phyloP scores from a whole-genome alignment of 768 basidiomycete genomes.

The Termitomyces sp. region DNA sequence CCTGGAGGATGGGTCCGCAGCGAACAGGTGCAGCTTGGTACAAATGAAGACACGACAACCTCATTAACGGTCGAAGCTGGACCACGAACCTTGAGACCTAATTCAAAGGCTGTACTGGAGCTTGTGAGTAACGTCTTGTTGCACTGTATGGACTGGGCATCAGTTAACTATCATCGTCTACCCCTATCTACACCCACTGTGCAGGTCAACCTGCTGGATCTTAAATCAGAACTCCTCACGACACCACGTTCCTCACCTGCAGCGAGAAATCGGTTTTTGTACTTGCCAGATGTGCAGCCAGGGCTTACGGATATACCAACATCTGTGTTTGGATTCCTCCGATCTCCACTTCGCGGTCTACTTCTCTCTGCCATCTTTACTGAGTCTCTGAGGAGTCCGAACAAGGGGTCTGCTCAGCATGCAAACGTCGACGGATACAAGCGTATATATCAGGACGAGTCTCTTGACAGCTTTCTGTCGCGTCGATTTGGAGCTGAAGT shows the following conservation, averaged over 20 bases:
- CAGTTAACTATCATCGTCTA: not conserved
- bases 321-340: slow-evolving; percentile 29
- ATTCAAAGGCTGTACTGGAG: slow-evolving; percentile 67
- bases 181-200: not conserved
- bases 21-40: slow-evolving; percentile 40
- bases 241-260: slow-evolving; percentile 65
- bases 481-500: slow-evolving; percentile 69
- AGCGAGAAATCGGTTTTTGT: slow-evolving; percentile 75
- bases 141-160: not conserved
- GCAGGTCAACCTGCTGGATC: slow-evolving; percentile 72
- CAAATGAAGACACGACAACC: slow-evolving; percentile 9
- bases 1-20: slow-evolving; percentile 88
- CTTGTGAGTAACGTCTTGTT: slow-evolving; percentile 46
- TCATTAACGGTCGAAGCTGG: slow-evolving; percentile 76
- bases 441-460: slow-evolving; percentile 50
- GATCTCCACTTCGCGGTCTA: slow-evolving; percentile 30
- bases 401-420: slow-evolving; percentile 19
- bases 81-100: slow-evolving; percentile 81
- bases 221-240: slow-evolving; percentile 56
- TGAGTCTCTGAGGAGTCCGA: slow-evolving; percentile 52
- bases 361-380: slow-evolving; percentile 50
- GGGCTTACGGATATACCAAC: slow-evolving; percentile 52
- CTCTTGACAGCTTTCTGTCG: slow-evolving; percentile 70
- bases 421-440: not conserved
- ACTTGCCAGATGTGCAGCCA: slow-evolving; percentile 25